phyloP scores from a whole-genome alignment of 75 land plant genomes.

The Chamaecyparis obtusa region DNA sequence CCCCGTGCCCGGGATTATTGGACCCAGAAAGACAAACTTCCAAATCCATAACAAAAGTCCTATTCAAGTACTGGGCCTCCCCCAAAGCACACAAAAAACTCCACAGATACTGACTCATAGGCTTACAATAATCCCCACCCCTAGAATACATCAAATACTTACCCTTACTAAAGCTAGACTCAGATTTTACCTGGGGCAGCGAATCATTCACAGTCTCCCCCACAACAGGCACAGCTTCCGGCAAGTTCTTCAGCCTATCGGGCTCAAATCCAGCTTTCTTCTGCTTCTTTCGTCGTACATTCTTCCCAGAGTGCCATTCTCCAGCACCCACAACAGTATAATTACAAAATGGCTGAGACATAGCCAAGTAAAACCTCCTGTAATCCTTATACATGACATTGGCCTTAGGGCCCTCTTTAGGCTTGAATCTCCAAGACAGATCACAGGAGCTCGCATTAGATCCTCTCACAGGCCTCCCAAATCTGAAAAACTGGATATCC shows the following conservation, averaged over 20 bases:
- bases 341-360: conserved; percentile 36
- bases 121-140: conserved; percentile 89
- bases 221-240: conserved; percentile 27
- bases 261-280: conserved; percentile 25
- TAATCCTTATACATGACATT: conserved; percentile 75
- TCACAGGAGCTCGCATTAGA: conserved; percentile 50
- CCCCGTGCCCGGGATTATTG: conserved; percentile 52
- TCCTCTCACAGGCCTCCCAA: conserved; percentile 67
- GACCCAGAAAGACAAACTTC: conserved; percentile 61
- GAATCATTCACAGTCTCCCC: conserved; percentile 65
- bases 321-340: conserved; percentile 57
- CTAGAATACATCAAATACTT: conserved; percentile 65
- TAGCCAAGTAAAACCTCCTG: conserved; percentile 54
- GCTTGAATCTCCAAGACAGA: conserved; percentile 83
- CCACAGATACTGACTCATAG: conserved; percentile 88
- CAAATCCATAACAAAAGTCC: conserved; percentile 87
- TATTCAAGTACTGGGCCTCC: conserved; percentile 88
- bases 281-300: conserved; percentile 64
- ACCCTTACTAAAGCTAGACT: conserved; percentile 43
- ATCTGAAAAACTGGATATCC: conserved; percentile 69
- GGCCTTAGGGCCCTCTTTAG: conserved; percentile 61
- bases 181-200: conserved; percentile 51
- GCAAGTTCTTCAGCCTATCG: background rate
- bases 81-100: conserved; percentile 89
- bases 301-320: conserved; percentile 78